Percentiles rank a stretch among this genome's conserved stretches.
Conservation (phyloP, 2,329 filamentous ascomycete genomes). For the Colletotrichum agaves region DNA sequence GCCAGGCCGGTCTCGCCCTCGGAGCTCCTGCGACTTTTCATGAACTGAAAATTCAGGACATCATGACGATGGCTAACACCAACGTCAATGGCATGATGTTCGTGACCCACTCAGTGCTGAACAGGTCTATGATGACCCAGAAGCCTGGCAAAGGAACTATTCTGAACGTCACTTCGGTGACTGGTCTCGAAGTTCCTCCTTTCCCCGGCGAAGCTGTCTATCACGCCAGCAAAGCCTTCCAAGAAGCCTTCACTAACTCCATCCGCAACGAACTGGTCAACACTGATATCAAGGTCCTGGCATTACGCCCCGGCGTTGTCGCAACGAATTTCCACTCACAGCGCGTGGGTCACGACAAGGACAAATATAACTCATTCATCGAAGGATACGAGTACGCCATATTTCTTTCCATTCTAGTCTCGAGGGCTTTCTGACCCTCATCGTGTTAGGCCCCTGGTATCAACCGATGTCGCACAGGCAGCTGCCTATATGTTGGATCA, state of each 20-base stretch:
- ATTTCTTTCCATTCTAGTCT: neutral
- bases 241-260: slow-evolving; percentile 61
- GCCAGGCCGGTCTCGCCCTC: slow-evolving; percentile 56
- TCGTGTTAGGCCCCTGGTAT: slow-evolving; percentile 47
- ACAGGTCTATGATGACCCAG: slow-evolving; percentile 51
- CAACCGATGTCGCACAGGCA: slow-evolving; percentile 55
- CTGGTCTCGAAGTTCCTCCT: slow-evolving; percentile 58
- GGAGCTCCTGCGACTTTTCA: slow-evolving; percentile 56
- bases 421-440: neutral
- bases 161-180: slow-evolving; percentile 59
- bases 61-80: slow-evolving; percentile 57
- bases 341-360: slow-evolving; percentile 55
- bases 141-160: slow-evolving; percentile 53
- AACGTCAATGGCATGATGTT: slow-evolving; percentile 61
- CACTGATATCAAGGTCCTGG: slow-evolving; percentile 59
- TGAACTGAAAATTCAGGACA: slow-evolving; percentile 52
- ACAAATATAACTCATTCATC: slow-evolving; percentile 55
- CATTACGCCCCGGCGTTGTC: slow-evolving; percentile 58
- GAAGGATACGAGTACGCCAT: slow-evolving; percentile 50
- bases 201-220: slow-evolving; percentile 62
- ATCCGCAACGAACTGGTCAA: slow-evolving; percentile 58
- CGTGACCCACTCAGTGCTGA: slow-evolving; percentile 56
- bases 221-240: slow-evolving; percentile 57
- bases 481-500: slow-evolving; percentile 55
- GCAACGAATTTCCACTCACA: slow-evolving; percentile 59